Evolutionary conservation across 1,139 yeast genomes (phyloP).

Genomic region (Yamadazyma triangularis): DNA sequence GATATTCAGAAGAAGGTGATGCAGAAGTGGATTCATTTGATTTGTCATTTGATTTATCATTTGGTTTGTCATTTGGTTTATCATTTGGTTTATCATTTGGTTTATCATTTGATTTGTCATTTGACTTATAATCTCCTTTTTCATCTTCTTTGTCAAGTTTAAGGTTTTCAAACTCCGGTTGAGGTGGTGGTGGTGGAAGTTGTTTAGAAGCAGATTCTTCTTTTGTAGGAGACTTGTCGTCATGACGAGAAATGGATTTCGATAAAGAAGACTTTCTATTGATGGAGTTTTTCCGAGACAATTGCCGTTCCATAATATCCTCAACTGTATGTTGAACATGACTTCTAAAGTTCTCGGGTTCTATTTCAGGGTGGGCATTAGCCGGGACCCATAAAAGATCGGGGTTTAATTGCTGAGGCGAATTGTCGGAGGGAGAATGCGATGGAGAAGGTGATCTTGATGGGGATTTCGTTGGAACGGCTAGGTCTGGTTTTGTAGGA

Average conservation of each 20-base stretch:
- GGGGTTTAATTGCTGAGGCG: slow-evolving; percentile 14
- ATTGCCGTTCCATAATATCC: slow-evolving; percentile 53
- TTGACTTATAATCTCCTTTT: background rate
- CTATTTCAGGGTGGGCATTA: slow-evolving; percentile 84
- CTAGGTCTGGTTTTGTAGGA: slow-evolving; percentile 3
- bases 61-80: slow-evolving; percentile 1
- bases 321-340: slow-evolving; percentile 79
- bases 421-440: background rate
- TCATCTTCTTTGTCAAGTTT: background rate
- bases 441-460: slow-evolving; percentile 1
- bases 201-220: slow-evolving; percentile 3
- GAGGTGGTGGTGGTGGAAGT: too few species aligned
- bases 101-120: background rate
- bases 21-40: background rate
- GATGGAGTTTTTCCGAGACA: slow-evolving; percentile 22
- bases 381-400: slow-evolving; percentile 90
- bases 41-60: slow-evolving; percentile 1
- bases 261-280: slow-evolving; percentile 31
- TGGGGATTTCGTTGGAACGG: slow-evolving; percentile 1
- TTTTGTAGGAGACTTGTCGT: slow-evolving; percentile 1
- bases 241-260: slow-evolving; percentile 15
- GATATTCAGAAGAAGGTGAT: background rate
- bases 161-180: too few species aligned
- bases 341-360: slow-evolving; percentile 84
- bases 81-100: slow-evolving; percentile 4